Evolutionary conservation across 495 filamentous ascomycete genomes (phyloP), one percentile per base, ranked within the genome.

Genomic region (Achaetomiella virescens): DNA sequence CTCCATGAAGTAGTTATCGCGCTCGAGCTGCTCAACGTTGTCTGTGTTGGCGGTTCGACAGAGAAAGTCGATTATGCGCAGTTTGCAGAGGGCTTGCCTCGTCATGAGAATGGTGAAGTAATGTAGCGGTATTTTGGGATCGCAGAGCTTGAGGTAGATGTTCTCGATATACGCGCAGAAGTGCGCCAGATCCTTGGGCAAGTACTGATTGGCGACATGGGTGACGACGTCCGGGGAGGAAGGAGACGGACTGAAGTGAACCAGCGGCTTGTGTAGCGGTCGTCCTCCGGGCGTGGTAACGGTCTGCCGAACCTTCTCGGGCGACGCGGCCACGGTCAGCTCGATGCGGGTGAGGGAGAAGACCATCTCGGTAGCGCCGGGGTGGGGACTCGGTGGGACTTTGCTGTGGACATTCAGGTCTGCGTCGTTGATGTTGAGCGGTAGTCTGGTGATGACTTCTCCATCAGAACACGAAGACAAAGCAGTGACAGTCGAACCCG

Each of bases 401-500:
- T 77, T 77, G 44, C 73, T 70, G 46, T 75, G 68, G 11, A 76
- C 60, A 55, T 73, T 76, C 33, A 83, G 66, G 61, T 82, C 78
- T 31, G 75, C 70, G 47, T 83, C 79, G 60, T 83, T 81, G 55
- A 82, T 73, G 54, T 83, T 83, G 33, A 78, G 68, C 0, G 78
- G 80, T 43, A 73, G 63, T 55, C 71, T 71, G 55, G 74, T 77
- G 63, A 31, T 31, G 4, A 31, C 27, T 31, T 31, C 27, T 5
- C 79, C 75, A 7, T 67, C 68, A 43, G 70, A 67, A 35, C 63
- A 72, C 2, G 67, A 66, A 43, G 70, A 83, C 60, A 76, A 66
- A n/a, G 73, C 82, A 48, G 74, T 84, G 56, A 86, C 77, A 24
- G 80, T 78, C 60, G 81, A 84, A 27, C 85, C 85, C 24, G 83